A percentile compares a stretch with the other conserved stretches of the same genome.
These are phyloP conservation scores for Pulveroboletus sp. DNA, from an alignment of 768 basidiomycete species.

Conservation along the genomic window DNA sequence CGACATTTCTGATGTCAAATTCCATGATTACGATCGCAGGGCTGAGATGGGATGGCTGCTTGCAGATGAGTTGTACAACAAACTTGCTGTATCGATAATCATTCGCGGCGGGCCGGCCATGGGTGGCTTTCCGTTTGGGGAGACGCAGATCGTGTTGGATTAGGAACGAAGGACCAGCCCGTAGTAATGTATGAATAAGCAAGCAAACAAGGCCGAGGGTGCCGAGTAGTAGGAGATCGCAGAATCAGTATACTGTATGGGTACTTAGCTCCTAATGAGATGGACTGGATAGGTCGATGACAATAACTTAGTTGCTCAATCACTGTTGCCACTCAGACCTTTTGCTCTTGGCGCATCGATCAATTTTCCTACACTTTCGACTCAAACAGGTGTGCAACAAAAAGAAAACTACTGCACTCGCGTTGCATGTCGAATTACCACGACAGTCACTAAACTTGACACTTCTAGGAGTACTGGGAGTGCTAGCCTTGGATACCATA, in stretches of 20 bases:
- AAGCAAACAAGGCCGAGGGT: too few species aligned
- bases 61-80: neutral
- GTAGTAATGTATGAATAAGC: too few species aligned
- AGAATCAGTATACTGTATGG: too few species aligned
- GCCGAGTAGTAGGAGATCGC: too few species aligned
- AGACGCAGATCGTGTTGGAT: neutral
- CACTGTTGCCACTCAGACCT: too few species aligned
- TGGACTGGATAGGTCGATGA: too few species aligned
- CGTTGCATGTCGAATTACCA: neutral
- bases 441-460: neutral
- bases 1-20: constrained; percentile 31
- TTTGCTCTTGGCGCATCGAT: too few species aligned
- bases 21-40: constrained; percentile 32
- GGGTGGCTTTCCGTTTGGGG: constrained; percentile 3
- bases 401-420: neutral
- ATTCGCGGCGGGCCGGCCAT: neutral
- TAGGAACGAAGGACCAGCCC: too few species aligned
- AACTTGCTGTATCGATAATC: constrained; percentile 4
- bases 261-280: too few species aligned
- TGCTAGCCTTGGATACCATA: neutral
- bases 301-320: too few species aligned
- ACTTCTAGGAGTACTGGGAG: neutral
- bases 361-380: neutral
- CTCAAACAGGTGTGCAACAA: neutral
- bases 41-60: neutral